Evolutionary conservation across 2,329 filamentous ascomycete genomes (phyloP), one percentile per base, ranked within the genome.

Genomic region (Aureobasidium subglaciale): DNA sequence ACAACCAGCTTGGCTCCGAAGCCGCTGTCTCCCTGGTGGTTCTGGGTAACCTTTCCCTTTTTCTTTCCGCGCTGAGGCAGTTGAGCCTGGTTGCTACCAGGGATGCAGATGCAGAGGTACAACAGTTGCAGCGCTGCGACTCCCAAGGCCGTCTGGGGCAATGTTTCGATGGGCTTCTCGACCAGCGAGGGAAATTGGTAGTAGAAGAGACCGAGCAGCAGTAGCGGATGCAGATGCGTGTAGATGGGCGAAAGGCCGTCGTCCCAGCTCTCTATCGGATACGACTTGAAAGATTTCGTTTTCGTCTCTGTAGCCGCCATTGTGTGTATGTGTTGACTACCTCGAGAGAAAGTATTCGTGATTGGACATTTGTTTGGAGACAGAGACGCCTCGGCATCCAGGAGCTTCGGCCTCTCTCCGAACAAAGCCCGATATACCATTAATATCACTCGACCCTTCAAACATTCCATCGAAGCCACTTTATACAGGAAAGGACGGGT

Each of bases 171-270:
- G 0, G 90, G 88, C 61, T 91, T 81, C 15, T 77, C 74, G 25
- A 95, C 86, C 24, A 95, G 76, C 16, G 78, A 72, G 32, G 73
- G 68, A 70, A 95, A 92, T 35, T 80, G 80, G 60, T 81, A 66
- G 42, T 79, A 77, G 66, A 86, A 84, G 32, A 86, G 71, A 9
- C 78, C 78, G 27, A 88, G 77, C 27, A 95, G 76, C 10, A 90
- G 70, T 24, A 79, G 70, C 0, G 88, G 85, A 62, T 95, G 87
- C 18, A 83, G 69, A 64, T 88, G 78, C 11, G 85, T 81, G 65
- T 86, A 79, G 41, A 68, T 59, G 46, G 59, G 61, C 2, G 68
- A 62, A 20, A 61, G 22, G 41, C 64, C 63, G 25, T 55, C 61
- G 24, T 58, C 60, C 27, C 68, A 65, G 43, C 67, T 58, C 8